These are phyloP conservation scores for Mangifera indica DNA, from an alignment of 345 rosid species.

Conservation along the genomic window DNA sequence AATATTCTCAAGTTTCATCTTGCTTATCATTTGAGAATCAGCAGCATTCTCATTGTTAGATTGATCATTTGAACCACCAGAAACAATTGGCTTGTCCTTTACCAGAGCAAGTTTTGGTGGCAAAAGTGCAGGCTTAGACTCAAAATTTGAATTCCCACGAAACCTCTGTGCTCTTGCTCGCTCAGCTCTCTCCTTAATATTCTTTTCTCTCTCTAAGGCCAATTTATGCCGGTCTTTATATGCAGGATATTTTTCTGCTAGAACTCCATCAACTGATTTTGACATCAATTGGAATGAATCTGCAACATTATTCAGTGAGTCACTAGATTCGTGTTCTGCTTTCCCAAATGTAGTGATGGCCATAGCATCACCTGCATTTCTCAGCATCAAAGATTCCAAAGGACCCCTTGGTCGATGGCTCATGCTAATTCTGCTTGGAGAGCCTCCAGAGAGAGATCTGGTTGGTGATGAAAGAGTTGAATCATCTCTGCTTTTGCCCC, in stretches of 20 bases:
- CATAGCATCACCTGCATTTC: slow-evolving; percentile 76
- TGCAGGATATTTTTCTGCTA: slow-evolving; percentile 87
- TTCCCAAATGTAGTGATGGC: slow-evolving; percentile 85
- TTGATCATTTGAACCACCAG: slow-evolving; percentile 47
- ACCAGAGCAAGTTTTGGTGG: slow-evolving; percentile 77
- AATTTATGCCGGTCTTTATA: slow-evolving; percentile 89
- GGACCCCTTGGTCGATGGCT: slow-evolving; percentile 75
- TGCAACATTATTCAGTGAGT: slow-evolving; percentile 59
- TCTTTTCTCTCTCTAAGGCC: slow-evolving; percentile 87
- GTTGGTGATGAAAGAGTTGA: slow-evolving; percentile 63
- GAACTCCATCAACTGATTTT: slow-evolving; percentile 71
- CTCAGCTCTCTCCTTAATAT: slow-evolving; percentile 75
- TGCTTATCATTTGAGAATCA: slow-evolving; percentile 57
- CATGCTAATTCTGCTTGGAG: slow-evolving; percentile 71
- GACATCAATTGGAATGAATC: slow-evolving; percentile 89
- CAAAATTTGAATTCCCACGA: slow-evolving; percentile 38
- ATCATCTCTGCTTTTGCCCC: slow-evolving; percentile 91
- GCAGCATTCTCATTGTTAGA: slow-evolving; percentile 47
- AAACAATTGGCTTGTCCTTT: slow-evolving; percentile 55
- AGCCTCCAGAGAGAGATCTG: slow-evolving; percentile 72
- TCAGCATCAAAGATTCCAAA: slow-evolving; percentile 79
- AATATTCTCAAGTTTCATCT: slow-evolving; percentile 65
- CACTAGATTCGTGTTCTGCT: slow-evolving; percentile 58
- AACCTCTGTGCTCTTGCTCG: slow-evolving; percentile 76
- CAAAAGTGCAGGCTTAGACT: slow-evolving; percentile 33